These are phyloP conservation scores for Globisporangium middletonii DNA, from an alignment of 352 stramenopile genomes.

Conservation along the genomic window DNA sequence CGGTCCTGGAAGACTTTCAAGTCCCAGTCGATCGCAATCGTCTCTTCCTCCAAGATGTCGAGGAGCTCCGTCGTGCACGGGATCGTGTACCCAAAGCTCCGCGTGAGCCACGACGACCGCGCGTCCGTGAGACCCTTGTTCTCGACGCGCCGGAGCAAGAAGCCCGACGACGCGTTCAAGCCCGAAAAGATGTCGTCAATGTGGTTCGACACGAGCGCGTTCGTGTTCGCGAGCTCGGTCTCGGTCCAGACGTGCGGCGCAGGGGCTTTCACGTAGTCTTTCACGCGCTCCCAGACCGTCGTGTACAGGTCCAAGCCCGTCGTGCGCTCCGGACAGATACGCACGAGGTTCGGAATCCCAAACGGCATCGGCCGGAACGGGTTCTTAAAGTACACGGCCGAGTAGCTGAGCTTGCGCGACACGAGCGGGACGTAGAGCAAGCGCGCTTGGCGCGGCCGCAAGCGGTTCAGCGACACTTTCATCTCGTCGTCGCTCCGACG, in stretches of 20 bases:
- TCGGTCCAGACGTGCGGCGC: conserved; percentile 34
- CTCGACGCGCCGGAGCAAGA: conserved; percentile 75
- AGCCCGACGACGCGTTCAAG: conserved; percentile 64
- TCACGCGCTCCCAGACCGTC: conserved; percentile 77
- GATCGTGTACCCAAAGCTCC: conserved; percentile 78
- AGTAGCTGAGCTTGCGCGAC: conserved; percentile 84
- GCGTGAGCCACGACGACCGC: conserved; percentile 66
- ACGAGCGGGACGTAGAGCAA: conserved; percentile 78
- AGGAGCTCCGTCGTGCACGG: conserved; percentile 68
- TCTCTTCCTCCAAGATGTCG: conserved; percentile 82
- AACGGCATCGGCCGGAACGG: conserved; percentile 84
- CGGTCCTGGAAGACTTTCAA: conserved; percentile 79
- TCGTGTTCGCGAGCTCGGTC: conserved; percentile 20
- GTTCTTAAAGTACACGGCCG: conserved; percentile 86
- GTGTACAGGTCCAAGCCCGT: conserved; percentile 77
- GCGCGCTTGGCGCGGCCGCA: conserved; percentile 64
- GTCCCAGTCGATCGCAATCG: conserved; percentile 86
- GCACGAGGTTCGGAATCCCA: conserved; percentile 80
- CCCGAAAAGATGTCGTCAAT: conserved; percentile 83
- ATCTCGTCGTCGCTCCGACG: conserved; percentile 68
- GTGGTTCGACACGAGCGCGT: conserved; percentile 45
- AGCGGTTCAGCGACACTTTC: conserved; percentile 53
- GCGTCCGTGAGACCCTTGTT: conserved; percentile 81
- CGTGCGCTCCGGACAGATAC: conserved; percentile 75
- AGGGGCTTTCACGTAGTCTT: conserved; percentile 62